Base-by-base conservation (phyloP, 2,329 filamentous ascomycete species). In the Trichoderma simmonsii region DNA sequence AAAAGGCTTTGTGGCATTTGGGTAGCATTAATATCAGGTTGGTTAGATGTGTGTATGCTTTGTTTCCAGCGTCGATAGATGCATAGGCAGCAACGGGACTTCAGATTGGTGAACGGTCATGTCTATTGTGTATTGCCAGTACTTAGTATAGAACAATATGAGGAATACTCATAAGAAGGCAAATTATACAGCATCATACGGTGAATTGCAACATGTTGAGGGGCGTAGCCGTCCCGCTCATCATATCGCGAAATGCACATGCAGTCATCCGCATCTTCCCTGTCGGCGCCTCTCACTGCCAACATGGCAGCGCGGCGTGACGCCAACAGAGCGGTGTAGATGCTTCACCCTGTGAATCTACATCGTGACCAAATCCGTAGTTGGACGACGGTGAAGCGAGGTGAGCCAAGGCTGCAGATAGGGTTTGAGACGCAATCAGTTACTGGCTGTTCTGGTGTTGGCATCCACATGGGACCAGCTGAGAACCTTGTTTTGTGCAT, bases 181-280 rank as follows among this genome's bases (percentile, higher is more conserved):
- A 24, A 24, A 54, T 51, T 21, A n/a, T 32, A 1, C 39, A 54
- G 6, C 18, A 24, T 12, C 14, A 9, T 15, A 48, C 36, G 39
- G 36, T 64, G 39, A 51, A 26, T 51, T 8, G 21, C 1, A 30
- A 32, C 28, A 51, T 15, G 36, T n/a, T 30, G 48, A 9, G n/a
- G 5, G 26, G 8, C 48, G 3, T n/a, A 5, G 14, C 15, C 34
- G 9, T 54, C 6, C 21, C 4, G 14, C 34, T 28, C 28, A 54
- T 62, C 39, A 62, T 15, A 24, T 62, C 30, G 26, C 57, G 14
- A 62, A n/a, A 70, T 70, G 57, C 14, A 51, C n/a, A 70, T 70
- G 57, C 39, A 51, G 36, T 36, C 36, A 39, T 36, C 67, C 30
- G 63, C 21, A 26, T 39, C 21, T 56, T n/a, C 32, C 63, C n/a